Evolutionary conservation across 441 rosid genomes (phyloP), one percentile per base, ranked within the genome.

Genomic region (Arabidopsis hybrid): DNA sequence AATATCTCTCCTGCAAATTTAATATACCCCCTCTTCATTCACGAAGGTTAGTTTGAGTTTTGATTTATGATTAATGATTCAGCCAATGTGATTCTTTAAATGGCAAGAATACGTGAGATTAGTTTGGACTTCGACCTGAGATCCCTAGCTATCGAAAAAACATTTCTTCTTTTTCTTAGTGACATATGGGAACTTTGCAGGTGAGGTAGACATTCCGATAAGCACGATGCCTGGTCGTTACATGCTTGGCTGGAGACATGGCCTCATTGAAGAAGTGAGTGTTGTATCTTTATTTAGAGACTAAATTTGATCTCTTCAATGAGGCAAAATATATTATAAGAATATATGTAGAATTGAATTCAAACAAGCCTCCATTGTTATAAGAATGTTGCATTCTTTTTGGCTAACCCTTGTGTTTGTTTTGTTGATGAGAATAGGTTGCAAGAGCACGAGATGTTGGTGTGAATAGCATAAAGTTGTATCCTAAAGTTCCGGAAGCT

Each of bases 171-270:
- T 40, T 40, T 39, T 4, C n/a, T 7, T 43, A 39, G 4, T 68
- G 17, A 69, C 9, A 53, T 1, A 8, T 38, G 47, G 7, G 46
- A 46, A 17, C 62, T 59, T 64, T 76, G 57, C 77, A 90, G 99
- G 99, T 67, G 93, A 88, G 77, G 89, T 89, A 71, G 97, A 95
- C 53, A 83, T 90, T n/a, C 97, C 96, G 7, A 95, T 95, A 76
- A 89, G 87, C 78, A 90, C 96, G 53, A 95, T 95, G 99, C 97
- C 97, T 14, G 97, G 99, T 66, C 84, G 97, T 77, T 91, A 88
- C 64, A 89, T 90, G 83, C 93, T 94, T 81, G 97, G 98, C 38
- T 94, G 97, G 99, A 86, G 96, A 81, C 91, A 85, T 68, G 96
- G 99, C 32, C 96, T 92, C 31, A 64, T 92, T 8, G 82, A 89